Evolutionary conservation across 257 asterid genomes (phyloP).

Genomic region (Capsicum baccatum): DNA sequence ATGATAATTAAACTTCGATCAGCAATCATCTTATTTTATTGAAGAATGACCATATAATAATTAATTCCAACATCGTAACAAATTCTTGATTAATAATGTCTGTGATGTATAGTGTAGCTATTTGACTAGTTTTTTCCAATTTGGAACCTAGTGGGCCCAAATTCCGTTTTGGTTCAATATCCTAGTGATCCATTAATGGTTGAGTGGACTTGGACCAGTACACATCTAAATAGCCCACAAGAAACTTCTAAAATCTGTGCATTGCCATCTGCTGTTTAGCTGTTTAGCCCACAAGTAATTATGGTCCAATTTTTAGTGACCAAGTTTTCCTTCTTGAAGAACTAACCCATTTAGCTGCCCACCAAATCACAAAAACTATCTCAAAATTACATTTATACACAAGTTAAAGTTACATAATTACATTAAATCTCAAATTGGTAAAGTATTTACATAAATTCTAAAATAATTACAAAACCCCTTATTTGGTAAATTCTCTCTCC

Average conservation of each 20-base stretch:
- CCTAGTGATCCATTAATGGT: background rate
- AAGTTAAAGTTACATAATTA: no score
- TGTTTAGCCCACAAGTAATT: no score
- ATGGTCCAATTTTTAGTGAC: background rate
- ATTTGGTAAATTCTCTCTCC: no score
- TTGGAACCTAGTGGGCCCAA: background rate
- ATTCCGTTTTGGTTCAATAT: background rate
- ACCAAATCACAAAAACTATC: no score
- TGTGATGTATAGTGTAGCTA: background rate
- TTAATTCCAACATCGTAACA: background rate
- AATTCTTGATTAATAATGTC: background rate
- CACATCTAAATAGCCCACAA: background rate
- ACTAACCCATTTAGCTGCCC: no score
- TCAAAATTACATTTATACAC: no score
- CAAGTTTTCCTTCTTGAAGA: background rate
- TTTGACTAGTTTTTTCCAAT: background rate
- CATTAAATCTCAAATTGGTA: no score
- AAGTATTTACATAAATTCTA: no score
- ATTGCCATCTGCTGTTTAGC: background rate
- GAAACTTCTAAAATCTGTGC: background rate
- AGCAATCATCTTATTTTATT: background rate
- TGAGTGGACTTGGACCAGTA: background rate
- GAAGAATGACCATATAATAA: background rate
- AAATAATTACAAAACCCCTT: no score
- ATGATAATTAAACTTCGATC: background rate